Conservation (phyloP, 2,329 filamentous ascomycete species). For the Teratosphaeria nubilosa region DNA sequence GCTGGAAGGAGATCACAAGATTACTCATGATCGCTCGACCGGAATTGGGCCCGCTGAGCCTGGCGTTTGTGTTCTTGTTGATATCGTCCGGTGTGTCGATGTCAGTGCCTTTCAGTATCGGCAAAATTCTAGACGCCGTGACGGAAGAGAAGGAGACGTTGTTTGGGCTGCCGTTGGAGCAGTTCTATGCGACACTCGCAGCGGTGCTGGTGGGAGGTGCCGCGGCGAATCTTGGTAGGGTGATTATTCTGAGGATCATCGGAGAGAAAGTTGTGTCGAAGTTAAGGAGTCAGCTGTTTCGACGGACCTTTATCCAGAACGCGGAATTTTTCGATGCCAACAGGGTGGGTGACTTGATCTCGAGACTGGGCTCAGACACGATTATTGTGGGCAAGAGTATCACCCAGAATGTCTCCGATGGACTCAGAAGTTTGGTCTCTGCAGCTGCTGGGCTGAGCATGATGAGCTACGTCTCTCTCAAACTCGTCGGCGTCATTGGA, state of each 20-base stretch:
- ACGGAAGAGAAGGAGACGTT: constrained; percentile 63
- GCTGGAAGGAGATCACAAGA: constrained; percentile 69
- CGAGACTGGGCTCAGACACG: constrained; percentile 87
- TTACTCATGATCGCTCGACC: constrained; percentile 82
- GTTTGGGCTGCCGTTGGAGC: constrained; percentile 73
- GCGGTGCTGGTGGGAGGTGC: constrained; percentile 71
- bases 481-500: constrained; percentile 76
- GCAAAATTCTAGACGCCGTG: constrained; percentile 85
- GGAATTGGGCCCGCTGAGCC: constrained; percentile 65
- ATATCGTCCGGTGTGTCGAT: constrained; percentile 89
- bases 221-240: constrained; percentile 83
- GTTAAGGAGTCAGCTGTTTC: constrained; percentile 79
- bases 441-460: constrained; percentile 79
- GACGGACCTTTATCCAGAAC: constrained; percentile 89
- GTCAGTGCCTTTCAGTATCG: constrained; percentile 93
- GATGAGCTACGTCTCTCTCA: constrained; percentile 92
- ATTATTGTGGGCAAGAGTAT: constrained; percentile 98
- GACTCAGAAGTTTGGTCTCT: constrained; percentile 81
- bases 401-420: constrained; percentile 93
- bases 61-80: constrained; percentile 76
- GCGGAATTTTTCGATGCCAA: constrained; percentile 99
- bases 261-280: constrained; percentile 90
- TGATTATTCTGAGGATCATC: constrained; percentile 85
- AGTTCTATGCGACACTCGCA: constrained; percentile 78
- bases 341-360: constrained; percentile 90